Percentiles rank a stretch among this genome's conserved stretches.
phyloP scores from a whole-genome alignment of 1,284 basidiomycete species.

The Inonotus obliquus region DNA sequence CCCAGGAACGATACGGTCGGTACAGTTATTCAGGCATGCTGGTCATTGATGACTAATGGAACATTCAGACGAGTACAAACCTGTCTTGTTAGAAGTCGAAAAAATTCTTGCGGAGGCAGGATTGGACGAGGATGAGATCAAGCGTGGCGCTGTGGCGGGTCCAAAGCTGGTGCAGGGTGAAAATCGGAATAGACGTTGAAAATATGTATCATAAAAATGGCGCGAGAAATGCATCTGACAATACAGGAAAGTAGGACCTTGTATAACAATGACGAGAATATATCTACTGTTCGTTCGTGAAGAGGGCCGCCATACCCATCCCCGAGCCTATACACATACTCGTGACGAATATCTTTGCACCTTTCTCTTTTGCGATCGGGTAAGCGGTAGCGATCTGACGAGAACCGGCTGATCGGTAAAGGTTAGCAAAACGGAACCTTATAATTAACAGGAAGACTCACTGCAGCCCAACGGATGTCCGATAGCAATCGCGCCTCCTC shows the following conservation, averaged over 20 bases:
- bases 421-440: neutral
- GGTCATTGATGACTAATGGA: neutral
- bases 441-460: conserved; percentile 36
- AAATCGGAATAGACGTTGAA: conserved; percentile 13
- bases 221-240: neutral
- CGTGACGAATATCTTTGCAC: conserved; percentile 76
- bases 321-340: conserved; percentile 95
- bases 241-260: neutral
- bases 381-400: conserved; percentile 85
- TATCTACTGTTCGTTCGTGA: conserved; percentile 74
- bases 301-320: conserved; percentile 84
- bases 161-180: conserved; percentile 1
- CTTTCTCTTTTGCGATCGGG: conserved; percentile 76
- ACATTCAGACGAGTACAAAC: conserved; percentile 62
- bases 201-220: neutral
- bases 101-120: conserved; percentile 83
- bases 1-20: conserved; percentile 60
- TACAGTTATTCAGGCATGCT: conserved; percentile 1
- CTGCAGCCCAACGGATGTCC: conserved; percentile 83
- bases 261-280: neutral
- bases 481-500: conserved; percentile 88
- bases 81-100: conserved; percentile 77
- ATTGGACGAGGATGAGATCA: conserved; percentile 81
- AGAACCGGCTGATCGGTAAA: conserved; percentile 62
- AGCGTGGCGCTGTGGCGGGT: conserved; percentile 42